These are phyloP conservation scores for Cenchrus purpureus DNA, from an alignment of 176 grass and related monocot genomes.

Conservation along the genomic window DNA sequence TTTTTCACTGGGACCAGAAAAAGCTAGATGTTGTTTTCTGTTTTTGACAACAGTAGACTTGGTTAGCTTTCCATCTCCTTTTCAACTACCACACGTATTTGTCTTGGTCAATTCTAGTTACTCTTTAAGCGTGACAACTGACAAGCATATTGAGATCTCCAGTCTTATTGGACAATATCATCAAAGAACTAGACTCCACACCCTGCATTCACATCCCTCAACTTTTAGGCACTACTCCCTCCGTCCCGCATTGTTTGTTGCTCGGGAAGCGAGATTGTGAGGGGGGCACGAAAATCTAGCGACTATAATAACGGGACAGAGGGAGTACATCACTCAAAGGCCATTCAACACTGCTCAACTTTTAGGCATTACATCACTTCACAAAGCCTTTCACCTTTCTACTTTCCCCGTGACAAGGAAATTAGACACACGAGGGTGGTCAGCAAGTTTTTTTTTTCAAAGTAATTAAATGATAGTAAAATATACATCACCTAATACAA, in stretches of 20 bases:
- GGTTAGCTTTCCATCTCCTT: not conserved
- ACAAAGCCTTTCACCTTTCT: not conserved
- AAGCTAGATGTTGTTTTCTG: not conserved
- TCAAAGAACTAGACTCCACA: not conserved
- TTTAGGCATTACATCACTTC: not conserved
- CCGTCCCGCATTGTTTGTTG: too few relatives aligned
- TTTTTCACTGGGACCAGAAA: not conserved
- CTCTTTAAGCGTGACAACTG: not conserved
- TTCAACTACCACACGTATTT: conserved; percentile 21
- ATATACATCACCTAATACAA: not conserved
- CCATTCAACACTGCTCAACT: not conserved
- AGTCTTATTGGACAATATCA: not conserved
- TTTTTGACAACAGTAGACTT: not conserved
- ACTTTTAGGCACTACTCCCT: not conserved
- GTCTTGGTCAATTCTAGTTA: not conserved
- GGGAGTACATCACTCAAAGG: not conserved
- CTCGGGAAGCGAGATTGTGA: too few relatives aligned
- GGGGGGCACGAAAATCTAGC: too few relatives aligned
- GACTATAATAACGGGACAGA: too few relatives aligned
- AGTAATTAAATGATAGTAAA: not conserved
- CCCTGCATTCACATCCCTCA: not conserved
- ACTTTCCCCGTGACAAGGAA: not conserved
- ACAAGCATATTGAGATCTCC: not conserved
- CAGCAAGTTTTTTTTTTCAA: not conserved
- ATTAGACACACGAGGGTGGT: not conserved